Conservation (phyloP, 1,139 yeast genomes). For the Yamadazyma taylorii region DNA sequence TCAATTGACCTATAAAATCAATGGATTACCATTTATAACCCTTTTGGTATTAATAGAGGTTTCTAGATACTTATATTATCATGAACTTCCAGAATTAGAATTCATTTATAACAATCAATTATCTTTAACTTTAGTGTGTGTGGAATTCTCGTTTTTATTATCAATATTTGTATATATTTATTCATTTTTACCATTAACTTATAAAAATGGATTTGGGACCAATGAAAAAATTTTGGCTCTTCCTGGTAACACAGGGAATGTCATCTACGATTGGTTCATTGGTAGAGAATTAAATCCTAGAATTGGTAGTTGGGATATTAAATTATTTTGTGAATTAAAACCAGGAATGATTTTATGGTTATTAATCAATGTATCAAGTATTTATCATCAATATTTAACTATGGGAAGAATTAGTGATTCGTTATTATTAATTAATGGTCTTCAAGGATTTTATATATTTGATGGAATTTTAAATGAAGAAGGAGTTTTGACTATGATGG, state of each 20-base stretch:
- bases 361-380: slow-evolving; percentile 71
- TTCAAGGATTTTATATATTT: slow-evolving; percentile 80
- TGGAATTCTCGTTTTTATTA: slow-evolving; percentile 61
- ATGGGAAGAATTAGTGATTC: slow-evolving; percentile 70
- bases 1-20: slow-evolving; percentile 69
- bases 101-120: slow-evolving; percentile 70
- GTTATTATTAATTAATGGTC: slow-evolving; percentile 59
- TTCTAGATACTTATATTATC: slow-evolving; percentile 41
- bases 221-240: slow-evolving; percentile 72
- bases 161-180: slow-evolving; percentile 63
- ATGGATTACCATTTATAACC: slow-evolving; percentile 63
- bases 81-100: slow-evolving; percentile 68
- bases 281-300: slow-evolving; percentile 96
- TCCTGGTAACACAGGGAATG: slow-evolving; percentile 82
- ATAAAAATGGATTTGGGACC: slow-evolving; percentile 53
- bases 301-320: slow-evolving; percentile 81
- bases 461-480: slow-evolving; percentile 93
- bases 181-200: slow-evolving; percentile 62
- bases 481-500: slow-evolving; percentile 92
- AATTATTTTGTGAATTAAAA: slow-evolving; percentile 87
- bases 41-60: slow-evolving; percentile 47
- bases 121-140: slow-evolving; percentile 63
- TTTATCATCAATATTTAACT: slow-evolving; percentile 74
- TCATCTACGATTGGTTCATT: slow-evolving; percentile 90
- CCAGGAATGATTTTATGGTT: slow-evolving; percentile 94